Evolutionary conservation across 2,329 filamentous ascomycete genomes (phyloP).

Genomic region (Ilyonectria sp.): DNA sequence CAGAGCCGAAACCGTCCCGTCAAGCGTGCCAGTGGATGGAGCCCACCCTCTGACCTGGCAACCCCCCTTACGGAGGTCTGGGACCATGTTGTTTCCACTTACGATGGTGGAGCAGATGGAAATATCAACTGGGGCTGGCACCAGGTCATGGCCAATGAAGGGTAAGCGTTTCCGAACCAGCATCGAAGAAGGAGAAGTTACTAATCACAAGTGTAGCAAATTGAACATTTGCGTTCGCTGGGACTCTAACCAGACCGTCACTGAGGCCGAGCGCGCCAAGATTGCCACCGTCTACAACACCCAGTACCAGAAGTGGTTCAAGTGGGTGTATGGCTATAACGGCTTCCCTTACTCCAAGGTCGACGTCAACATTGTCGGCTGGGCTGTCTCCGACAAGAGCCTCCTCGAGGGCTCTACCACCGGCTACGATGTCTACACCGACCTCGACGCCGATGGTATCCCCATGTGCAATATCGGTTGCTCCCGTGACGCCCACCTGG

Average conservation of each 20-base stretch:
- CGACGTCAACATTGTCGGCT: slow-evolving; percentile 58
- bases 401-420: slow-evolving; percentile 55
- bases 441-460: slow-evolving; percentile 55
- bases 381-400: slow-evolving; percentile 56
- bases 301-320: slow-evolving; percentile 60
- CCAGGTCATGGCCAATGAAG: slow-evolving; percentile 49
- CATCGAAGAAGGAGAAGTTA: background rate
- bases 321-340: slow-evolving; percentile 59
- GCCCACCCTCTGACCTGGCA: slow-evolving; percentile 32
- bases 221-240: slow-evolving; percentile 58
- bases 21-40: slow-evolving; percentile 40
- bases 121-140: slow-evolving; percentile 52
- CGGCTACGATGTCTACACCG: slow-evolving; percentile 58
- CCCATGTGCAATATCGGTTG: slow-evolving; percentile 57
- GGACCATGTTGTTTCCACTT: slow-evolving; percentile 36
- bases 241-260: slow-evolving; percentile 56
- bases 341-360: slow-evolving; percentile 59
- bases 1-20: slow-evolving; percentile 33
- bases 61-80: slow-evolving; percentile 37
- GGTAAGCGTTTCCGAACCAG: slow-evolving; percentile 38
- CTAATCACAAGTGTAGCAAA: slow-evolving; percentile 10
- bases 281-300: slow-evolving; percentile 53
- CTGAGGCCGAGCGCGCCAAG: slow-evolving; percentile 55
- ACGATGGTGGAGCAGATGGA: slow-evolving; percentile 32
- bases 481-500: slow-evolving; percentile 60